Evolutionary conservation across 2,329 filamentous ascomycete genomes (phyloP).

Genomic region (Pestalotiopsis sp.): DNA sequence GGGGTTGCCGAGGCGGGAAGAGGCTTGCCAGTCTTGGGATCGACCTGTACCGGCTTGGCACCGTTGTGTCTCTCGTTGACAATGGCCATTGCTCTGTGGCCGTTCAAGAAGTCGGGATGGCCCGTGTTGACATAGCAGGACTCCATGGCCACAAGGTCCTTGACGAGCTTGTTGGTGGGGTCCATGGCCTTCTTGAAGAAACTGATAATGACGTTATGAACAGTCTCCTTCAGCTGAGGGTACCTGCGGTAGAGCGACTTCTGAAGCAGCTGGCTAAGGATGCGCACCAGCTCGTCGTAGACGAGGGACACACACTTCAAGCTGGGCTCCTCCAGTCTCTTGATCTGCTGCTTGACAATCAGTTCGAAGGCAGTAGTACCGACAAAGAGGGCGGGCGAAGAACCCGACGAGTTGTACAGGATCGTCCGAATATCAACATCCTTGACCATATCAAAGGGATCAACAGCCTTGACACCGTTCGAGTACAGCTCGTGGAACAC

Average conservation of each 20-base stretch:
- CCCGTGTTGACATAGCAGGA: conserved; percentile 97
- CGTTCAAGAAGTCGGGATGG: conserved; percentile 96
- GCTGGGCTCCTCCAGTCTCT: conserved; percentile 91
- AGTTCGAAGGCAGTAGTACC: conserved; percentile 98
- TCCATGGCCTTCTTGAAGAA: conserved; percentile 99
- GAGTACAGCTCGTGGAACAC: conserved; percentile 99
- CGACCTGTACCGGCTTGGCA: conserved; percentile 86
- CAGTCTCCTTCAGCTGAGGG: conserved; percentile 93
- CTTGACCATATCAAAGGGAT: conserved; percentile 97
- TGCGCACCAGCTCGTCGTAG: conserved; percentile 96
- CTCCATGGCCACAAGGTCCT: conserved; percentile 93
- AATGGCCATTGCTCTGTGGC: conserved; percentile 96
- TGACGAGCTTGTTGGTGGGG: conserved; percentile 95
- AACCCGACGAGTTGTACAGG: conserved; percentile 98
- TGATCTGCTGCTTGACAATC: conserved; percentile 98
- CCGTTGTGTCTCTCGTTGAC: conserved; percentile 90
- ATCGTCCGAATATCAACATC: conserved; percentile 97
- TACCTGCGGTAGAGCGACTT: conserved; percentile 93
- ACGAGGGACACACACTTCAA: conserved; percentile 97
- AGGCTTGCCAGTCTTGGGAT: conserved; percentile 98
- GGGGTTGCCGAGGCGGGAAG: conserved; percentile 68
- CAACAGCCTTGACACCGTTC: conserved; percentile 95
- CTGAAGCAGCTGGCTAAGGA: conserved; percentile 83
- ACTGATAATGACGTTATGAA: conserved; percentile 85
- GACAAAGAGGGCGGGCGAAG: conserved; percentile 93